Base-by-base conservation (phyloP, 257 asterid species). In the Forsythia suspensa region DNA sequence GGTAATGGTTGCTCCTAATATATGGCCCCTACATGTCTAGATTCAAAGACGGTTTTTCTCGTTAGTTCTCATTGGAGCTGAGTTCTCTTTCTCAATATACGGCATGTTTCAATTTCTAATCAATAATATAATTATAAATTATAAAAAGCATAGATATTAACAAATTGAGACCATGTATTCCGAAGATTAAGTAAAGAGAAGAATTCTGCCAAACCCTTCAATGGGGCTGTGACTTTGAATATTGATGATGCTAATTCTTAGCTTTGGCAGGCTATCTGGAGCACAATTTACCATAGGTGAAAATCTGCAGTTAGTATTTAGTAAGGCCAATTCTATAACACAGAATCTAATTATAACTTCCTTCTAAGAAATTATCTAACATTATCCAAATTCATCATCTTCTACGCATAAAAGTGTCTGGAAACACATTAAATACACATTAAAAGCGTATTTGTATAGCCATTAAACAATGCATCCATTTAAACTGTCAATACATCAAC, bases 401-500 rank as follows among this genome's bases (percentile, higher is more conserved):
- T 63, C n/a, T 38, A 72, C 5, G 51, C 68, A 73, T 73, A 42
- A 42, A 77, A 59, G 21, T 73, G 57, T 41, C 52, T 12, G 55
- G 72, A 16, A 70, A 63, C 76, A 48, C 74, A 70, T 7, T 16
- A 48, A 24, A 16, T 61, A 63, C 76, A 48, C 74, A 70, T 7
- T 16, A 48, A 24, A 71, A 46, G 70, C 68, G 41, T 43, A 70
- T 48, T 55, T 29, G 59, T 9, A 10, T 63, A 43, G 73, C 40
- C n/a, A 71, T 34, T 16, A 75, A 66, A n/a, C 24, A 51, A 34
- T 70, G 68, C 75, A 37, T 63, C 70, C 8, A 61, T 20, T 24
- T 40, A 74, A 80, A 40, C 74, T 78, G 44, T 36, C 69, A 74
- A 38, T 37, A 61, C 40, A 82, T 52, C 40, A 76, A 12, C n/a